Evolutionary conservation across 1,139 yeast species (phyloP).

Genomic region (Debaryomyces fabryi): DNA sequence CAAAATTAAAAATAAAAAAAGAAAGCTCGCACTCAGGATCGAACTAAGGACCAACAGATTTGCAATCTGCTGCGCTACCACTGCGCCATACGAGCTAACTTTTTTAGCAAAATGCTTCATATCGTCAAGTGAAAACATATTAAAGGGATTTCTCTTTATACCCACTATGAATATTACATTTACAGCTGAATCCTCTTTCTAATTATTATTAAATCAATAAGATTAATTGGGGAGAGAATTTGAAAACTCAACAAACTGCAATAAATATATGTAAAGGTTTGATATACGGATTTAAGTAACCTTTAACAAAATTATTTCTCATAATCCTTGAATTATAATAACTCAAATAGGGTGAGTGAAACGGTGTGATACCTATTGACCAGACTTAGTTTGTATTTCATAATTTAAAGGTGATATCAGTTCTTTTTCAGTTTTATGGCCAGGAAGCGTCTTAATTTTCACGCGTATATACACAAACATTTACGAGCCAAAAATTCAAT

Average conservation of each 20-base stretch:
- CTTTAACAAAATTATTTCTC: neutral
- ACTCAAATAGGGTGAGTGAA: neutral
- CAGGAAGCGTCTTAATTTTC: neutral
- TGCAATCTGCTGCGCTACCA: slow-evolving; percentile 61
- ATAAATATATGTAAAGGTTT: neutral
- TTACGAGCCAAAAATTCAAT: neutral
- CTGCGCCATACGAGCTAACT: slow-evolving; percentile 54
- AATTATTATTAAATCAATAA: neutral
- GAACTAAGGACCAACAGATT: slow-evolving; percentile 59
- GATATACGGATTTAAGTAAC: neutral
- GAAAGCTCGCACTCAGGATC: slow-evolving; percentile 49
- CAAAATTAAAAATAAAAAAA: neutral
- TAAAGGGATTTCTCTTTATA: neutral
- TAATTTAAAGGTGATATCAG: neutral
- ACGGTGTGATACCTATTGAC: neutral
- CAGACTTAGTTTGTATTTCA: neutral
- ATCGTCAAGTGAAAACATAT: neutral
- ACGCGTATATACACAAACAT: neutral
- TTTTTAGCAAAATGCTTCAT: neutral
- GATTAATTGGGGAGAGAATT: neutral
- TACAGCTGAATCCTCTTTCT: neutral
- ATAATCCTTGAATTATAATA: neutral
- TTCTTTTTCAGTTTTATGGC: neutral
- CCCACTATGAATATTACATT: neutral
- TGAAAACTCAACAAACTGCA: neutral